Base-by-base conservation (phyloP, 2,329 filamentous ascomycete genomes). In the Neofusicoccum laricinum region DNA sequence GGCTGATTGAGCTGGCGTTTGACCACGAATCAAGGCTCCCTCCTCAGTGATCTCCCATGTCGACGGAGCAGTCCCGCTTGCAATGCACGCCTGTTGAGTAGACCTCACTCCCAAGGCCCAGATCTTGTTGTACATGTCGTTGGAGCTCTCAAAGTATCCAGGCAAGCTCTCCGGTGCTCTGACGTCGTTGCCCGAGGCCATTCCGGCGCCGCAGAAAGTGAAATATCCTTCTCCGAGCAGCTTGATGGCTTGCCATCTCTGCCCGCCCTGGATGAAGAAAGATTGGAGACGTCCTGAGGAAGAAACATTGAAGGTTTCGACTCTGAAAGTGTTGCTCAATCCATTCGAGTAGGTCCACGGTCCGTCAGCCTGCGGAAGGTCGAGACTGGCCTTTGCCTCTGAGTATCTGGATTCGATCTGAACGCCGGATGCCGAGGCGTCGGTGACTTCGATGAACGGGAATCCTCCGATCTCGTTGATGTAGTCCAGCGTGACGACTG, bases 231-330 rank as follows among this genome's bases (percentile, higher is more conserved):
- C 70, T 0, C 74, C 77, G 17, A 80, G 67, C 0, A 80, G 68
- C 2, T 70, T 69, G 25, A 80, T 68, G 0, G 76, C 73, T 64
- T 79, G 72, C 78, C 78, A 81, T 66, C 75, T 68, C 66, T 79
- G 77, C 0, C 76, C 77, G 3, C 78, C 79, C 67, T 81, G 79
- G 0, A 80, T 63, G 41, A 81, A 73, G 19, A 71, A 76, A 1
- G 73, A 75, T 7, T 74, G 63, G 0, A 73, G 21, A 2, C 66
- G 61, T 2, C 78, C 77, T 1, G 59, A 10, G 0, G 64, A 48
- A 0, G 73, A 76, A n/a, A 80, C 41, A 11, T 78, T 72, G 65
- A 79, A 76, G 0, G 77, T 79, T 63, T 80, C 77, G 3, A 74
- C 69, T 2, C 78, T 73, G 63, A 77, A 79, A 1, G 69, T 72